Evolutionary conservation across 768 basidiomycete genomes (phyloP).

Genomic region (Phanerochaete sordida): DNA sequence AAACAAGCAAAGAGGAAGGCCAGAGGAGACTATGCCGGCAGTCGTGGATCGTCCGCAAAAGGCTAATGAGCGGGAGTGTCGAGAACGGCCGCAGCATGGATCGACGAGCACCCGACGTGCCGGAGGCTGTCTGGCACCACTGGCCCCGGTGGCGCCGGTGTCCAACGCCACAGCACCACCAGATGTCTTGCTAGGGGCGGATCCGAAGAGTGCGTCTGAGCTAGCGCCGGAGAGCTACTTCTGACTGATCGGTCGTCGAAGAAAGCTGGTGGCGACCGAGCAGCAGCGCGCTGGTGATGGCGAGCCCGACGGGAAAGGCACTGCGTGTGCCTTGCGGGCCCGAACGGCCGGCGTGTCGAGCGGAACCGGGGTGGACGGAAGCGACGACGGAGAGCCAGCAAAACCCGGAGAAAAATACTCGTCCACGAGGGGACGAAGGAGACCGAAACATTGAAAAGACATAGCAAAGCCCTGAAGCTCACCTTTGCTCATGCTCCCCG

Average conservation of each 20-base stretch:
- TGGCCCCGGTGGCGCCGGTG: not conserved
- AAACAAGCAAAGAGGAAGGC: not conserved
- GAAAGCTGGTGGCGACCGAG: too few species aligned
- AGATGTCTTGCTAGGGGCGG: not conserved
- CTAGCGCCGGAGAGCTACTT: too few species aligned
- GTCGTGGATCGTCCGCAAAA: not conserved
- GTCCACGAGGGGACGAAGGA: too few species aligned
- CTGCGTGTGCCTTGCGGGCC: not conserved
- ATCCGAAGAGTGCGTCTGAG: too few species aligned
- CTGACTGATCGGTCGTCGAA: too few species aligned
- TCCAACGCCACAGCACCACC: not conserved
- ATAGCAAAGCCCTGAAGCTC: slow-evolving; percentile 1
- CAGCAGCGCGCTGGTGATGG: too few species aligned
- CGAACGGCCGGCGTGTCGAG: not conserved
- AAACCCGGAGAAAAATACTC: too few species aligned
- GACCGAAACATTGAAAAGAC: too few species aligned
- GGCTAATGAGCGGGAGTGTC: not conserved
- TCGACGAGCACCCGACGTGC: not conserved
- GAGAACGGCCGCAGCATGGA: not conserved
- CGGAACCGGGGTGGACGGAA: too few species aligned
- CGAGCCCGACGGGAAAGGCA: not conserved
- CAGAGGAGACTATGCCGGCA: not conserved
- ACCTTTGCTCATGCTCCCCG: slow-evolving; percentile 6
- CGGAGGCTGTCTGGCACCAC: not conserved
- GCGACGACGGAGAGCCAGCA: too few species aligned